Conservation (phyloP, 1,284 basidiomycete species). For the Irpex sp. region DNA sequence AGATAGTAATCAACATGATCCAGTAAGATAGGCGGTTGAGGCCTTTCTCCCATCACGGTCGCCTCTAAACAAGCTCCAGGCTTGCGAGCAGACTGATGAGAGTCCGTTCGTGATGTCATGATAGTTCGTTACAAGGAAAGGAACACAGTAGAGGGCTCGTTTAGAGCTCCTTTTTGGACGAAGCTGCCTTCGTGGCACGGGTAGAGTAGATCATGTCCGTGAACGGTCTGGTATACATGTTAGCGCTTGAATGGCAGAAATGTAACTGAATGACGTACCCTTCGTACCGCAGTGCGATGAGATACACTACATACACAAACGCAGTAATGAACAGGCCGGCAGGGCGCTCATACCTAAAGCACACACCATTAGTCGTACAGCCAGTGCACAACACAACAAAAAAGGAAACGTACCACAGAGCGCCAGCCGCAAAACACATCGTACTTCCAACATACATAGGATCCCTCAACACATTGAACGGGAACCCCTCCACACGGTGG, state of each 20-base stretch:
- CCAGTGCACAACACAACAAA: conserved; percentile 2
- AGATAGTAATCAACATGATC: neutral
- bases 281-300: conserved; percentile 80
- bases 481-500: conserved; percentile 81
- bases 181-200: conserved; percentile 30
- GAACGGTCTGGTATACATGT: conserved; percentile 50
- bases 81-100: conserved; percentile 11
- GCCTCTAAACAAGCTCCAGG: neutral
- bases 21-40: neutral
- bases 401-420: conserved; percentile 61
- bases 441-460: conserved; percentile 97
- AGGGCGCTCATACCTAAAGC: conserved; percentile 71
- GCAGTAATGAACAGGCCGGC: conserved; percentile 71
- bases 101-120: conserved; percentile 7
- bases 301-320: conserved; percentile 80
- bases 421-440: conserved; percentile 78
- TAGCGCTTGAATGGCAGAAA: conserved; percentile 5
- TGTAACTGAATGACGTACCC: conserved; percentile 50
- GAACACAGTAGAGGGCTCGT: neutral
- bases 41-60: conserved; percentile 1
- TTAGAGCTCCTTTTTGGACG: conserved; percentile 31
- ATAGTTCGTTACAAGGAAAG: conserved; percentile 1
- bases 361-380: neutral
- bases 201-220: conserved; percentile 78
- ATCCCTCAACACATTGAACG: conserved; percentile 89